Conservation (phyloP, 371 early-diverging fungal species). For the Mortierella sp. region DNA sequence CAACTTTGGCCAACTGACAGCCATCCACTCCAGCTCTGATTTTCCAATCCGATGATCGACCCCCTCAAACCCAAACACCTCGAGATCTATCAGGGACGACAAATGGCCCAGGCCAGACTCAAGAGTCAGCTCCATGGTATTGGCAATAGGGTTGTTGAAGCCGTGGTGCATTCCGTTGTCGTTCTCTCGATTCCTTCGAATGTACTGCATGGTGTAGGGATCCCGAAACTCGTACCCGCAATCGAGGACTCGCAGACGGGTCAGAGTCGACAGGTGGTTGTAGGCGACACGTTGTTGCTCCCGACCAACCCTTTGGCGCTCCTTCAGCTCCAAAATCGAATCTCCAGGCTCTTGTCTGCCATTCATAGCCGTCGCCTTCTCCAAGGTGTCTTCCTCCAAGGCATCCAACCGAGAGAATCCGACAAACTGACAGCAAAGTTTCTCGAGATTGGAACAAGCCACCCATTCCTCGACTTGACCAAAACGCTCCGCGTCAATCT, state of each 20-base stretch:
- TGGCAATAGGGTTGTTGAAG: neutral
- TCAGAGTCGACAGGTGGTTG: conserved; percentile 7
- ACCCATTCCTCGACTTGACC: neutral
- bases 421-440: conserved; percentile 9
- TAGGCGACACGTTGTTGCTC: conserved; percentile 12
- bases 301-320: neutral
- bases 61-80: neutral
- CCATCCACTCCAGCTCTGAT: conserved; percentile 16
- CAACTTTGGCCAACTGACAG: conserved; percentile 11
- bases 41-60: conserved; percentile 1
- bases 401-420: conserved; percentile 5
- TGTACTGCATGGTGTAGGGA: neutral
- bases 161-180: neutral
- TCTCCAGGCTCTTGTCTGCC: neutral
- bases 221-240: conserved; percentile 1
- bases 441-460: conserved; percentile 15
- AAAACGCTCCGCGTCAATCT: neutral
- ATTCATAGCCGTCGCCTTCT: neutral
- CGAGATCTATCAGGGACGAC: neutral
- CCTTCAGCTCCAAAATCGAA: neutral
- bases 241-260: conserved; percentile 4
- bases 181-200: no score
- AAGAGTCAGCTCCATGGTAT: neutral
- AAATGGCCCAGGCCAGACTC: neutral
- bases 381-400: neutral